Evolutionary conservation across 148 eudicot genomes (phyloP), one percentile per base, ranked within the genome.

Genomic region (Rhododendron williamsianum): DNA sequence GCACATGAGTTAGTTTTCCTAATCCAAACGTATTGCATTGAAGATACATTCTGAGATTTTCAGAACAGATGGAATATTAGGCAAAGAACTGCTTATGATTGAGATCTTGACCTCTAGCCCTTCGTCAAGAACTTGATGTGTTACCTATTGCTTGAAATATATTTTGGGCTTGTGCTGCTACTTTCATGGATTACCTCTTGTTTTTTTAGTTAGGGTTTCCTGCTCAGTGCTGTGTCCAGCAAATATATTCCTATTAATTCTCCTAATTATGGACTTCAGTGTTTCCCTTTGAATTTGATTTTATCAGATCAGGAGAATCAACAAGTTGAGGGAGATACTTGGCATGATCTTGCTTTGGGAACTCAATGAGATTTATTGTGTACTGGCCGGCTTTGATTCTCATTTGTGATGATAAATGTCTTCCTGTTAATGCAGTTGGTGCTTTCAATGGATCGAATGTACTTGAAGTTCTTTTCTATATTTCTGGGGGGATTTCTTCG

Each of bases 321-420:
- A 73, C 90, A 80, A 88, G 87, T 90, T 58, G 91, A 90, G 41
- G 91, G 90, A 80, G 94, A 94, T 89, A 89, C 89, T 58, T 94
- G 97, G 97, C 94, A 90, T 25, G 97, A 94, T 87, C 95, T 94
- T 87, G 97, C 91, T 35, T 51, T 91, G 85, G 91, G 89, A 46
- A 88, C 85, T 85, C 88, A 87, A 30, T 88, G 72, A 85, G 86
- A 49, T n/a, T 65, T 46, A 7, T n/a, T 46, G 6, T 13, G 38
- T 3, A 67, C 72, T 18, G 4, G 54, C 43, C 1, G 2, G 63
- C 67, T 72, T 25, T 79, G 5, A 83, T 36, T 69, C 21, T 58
- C 7, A 43, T 83, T 58, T 25, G 52, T n/a, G 41, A 16, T 35
- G 25, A 30, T 0, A 71, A 46, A 30, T 16, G 45, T 21, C 12